Evolutionary conservation across 2,329 filamentous ascomycete genomes (phyloP), one percentile per base, ranked within the genome.

Genomic region (Neopestalotiopsis clavispora): DNA sequence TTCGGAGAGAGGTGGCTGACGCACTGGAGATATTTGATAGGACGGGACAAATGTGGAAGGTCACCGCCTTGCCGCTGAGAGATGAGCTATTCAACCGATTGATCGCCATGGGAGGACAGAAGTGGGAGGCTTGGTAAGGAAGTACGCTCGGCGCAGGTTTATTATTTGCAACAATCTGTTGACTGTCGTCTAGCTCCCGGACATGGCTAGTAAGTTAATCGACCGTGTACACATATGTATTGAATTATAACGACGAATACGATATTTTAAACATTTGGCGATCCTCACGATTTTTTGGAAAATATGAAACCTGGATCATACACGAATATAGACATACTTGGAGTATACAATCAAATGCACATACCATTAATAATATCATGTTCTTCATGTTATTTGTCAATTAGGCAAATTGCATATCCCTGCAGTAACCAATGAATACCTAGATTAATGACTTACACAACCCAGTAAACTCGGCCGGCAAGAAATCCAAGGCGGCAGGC

Each of bases 51-150:
- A 83, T 81, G 65, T 87, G 85, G 69, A 87, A 88, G 66, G 78
- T 96, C 2, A 97, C 92, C 6, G 93, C 93, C 1, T 85, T 95
- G 77, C 84, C 87, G 38, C 80, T 92, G 75, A 80, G 94, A 52
- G 92, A 96, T 74, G 92, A 95, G 80, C 77, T 97, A 57, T 96
- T 96, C 76, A 96, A 96, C 80, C 88, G 93, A 17, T 77, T 95
- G 67, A 82, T 94, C 68, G 89, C 92, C 2, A 92, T 95, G 80
- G 92, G 92, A 1, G 86, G 86, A 14, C 93, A 96, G 85, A 94
- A 94, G 84, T 96, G 93, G 94, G 92, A 94, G 82, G 86, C 87
- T 67, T 93, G 89, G 90, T 95, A 75, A 49, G 45, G 20, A 52
- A n/a, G 9, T 20, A 23, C 23, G 12, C 20, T 59, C 9, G 17